These are phyloP conservation scores for Colletotrichum costaricense DNA, from an alignment of 2,329 filamentous ascomycete genomes.

Conservation along the genomic window DNA sequence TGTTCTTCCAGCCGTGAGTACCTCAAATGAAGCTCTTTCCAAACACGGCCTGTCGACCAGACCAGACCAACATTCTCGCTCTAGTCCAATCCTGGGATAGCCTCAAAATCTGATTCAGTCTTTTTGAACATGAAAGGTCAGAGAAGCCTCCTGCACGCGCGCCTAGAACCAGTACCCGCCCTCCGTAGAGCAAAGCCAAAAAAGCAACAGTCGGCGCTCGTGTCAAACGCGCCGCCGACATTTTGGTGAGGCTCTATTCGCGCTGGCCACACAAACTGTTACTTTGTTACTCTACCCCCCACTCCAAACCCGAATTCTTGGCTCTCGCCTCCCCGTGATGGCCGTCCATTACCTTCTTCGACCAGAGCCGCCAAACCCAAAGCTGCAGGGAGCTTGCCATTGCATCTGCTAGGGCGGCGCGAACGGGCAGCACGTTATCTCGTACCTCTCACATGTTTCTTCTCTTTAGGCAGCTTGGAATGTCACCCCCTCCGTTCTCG, in stretches of 20 bases:
- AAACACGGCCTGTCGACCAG: no score
- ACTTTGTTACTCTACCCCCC: no score
- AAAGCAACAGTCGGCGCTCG: slow-evolving; percentile 11
- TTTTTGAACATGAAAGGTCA: neutral
- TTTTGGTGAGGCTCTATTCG: neutral
- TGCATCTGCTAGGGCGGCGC: neutral
- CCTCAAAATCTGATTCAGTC: neutral
- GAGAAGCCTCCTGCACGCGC: neutral
- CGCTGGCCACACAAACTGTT: neutral
- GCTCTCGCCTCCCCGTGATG: neutral
- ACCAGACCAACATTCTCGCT: neutral
- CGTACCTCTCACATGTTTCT: neutral
- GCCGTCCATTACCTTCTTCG: neutral
- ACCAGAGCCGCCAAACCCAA: neutral
- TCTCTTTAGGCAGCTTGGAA: neutral
- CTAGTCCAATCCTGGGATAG: slow-evolving; percentile 19
- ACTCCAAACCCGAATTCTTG: neutral
- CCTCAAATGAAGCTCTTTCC: neutral
- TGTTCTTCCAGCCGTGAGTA: no score
- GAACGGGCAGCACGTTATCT: neutral
- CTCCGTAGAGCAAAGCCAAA: neutral
- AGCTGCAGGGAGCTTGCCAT: neutral
- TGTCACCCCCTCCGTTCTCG: neutral
- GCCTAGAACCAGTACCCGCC: neutral
- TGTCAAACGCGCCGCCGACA: slow-evolving; percentile 16